Percentiles rank a stretch among this genome's conserved stretches.
Evolutionary conservation across 2,329 filamentous ascomycete genomes (phyloP).

Genomic region (Calonectria ilicicola): DNA sequence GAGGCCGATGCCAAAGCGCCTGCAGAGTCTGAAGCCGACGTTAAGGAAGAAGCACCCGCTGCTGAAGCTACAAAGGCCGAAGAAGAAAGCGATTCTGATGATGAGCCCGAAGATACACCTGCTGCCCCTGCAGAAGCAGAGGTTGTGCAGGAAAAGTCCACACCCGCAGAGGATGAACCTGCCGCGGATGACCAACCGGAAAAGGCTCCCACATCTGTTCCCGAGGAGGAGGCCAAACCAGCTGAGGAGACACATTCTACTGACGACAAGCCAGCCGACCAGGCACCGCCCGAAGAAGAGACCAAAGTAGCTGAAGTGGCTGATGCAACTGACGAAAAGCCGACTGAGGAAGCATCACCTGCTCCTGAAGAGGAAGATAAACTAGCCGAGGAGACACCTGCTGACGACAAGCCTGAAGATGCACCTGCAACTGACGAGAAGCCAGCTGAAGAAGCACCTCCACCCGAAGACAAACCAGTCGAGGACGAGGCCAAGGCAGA

Average conservation of each 20-base stretch:
- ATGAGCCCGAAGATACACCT: conserved; percentile 16
- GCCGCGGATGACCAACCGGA: conserved; percentile 9
- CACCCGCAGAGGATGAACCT: not conserved
- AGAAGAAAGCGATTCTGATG: not conserved
- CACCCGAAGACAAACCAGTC: conserved; percentile 31
- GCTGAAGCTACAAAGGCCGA: conserved; percentile 14
- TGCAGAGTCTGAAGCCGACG: not conserved
- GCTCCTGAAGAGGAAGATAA: conserved; percentile 17
- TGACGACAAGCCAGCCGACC: conserved; percentile 28
- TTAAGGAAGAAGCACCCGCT: not conserved
- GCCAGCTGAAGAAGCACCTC: conserved; percentile 29
- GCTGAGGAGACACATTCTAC: conserved; percentile 6
- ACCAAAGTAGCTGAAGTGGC: conserved; percentile 9
- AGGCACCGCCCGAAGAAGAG: conserved; percentile 18
- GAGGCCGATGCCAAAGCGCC: conserved; percentile 1
- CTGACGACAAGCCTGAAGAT: conserved; percentile 28
- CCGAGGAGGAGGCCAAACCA: conserved; percentile 19
- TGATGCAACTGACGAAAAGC: conserved; percentile 12
- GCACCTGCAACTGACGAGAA: conserved; percentile 33
- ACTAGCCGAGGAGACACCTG: conserved; percentile 14
- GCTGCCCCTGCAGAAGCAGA: not conserved
- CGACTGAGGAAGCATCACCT: conserved; percentile 21
- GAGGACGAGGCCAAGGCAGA: conserved; percentile 19
- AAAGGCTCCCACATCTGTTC: conserved; percentile 6
- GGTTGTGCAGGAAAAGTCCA: not conserved